These are phyloP conservation scores for Saccharomycopsis sp. DNA, from an alignment of 805 yeast species.

Conservation along the genomic window DNA sequence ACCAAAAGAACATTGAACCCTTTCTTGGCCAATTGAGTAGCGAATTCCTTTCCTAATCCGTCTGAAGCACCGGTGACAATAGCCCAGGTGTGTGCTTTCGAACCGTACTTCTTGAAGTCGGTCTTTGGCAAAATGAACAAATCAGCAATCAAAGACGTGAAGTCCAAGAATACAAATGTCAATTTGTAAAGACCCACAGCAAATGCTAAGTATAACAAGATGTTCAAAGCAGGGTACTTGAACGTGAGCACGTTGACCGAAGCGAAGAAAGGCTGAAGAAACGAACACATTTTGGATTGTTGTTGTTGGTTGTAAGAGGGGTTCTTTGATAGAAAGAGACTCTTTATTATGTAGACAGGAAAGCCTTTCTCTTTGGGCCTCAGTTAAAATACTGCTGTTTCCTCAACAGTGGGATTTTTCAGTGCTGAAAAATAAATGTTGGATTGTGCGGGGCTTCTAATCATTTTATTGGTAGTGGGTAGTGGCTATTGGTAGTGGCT, in stretches of 20 bases:
- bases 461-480: no score
- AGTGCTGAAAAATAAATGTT: not conserved
- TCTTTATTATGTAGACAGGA: no score
- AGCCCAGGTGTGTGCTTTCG: constrained; percentile 68
- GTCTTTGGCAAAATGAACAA: constrained; percentile 57
- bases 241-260: constrained; percentile 3
- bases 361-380: no score
- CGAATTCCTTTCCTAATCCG: constrained; percentile 92
- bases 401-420: not conserved
- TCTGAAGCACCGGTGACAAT: constrained; percentile 96
- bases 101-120: constrained; percentile 65
- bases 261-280: not conserved
- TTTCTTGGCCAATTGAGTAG: constrained; percentile 73
- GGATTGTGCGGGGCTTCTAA: not conserved
- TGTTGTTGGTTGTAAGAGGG: not conserved
- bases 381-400: no score
- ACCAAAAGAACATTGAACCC: constrained; percentile 82
- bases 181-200: constrained; percentile 60
- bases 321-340: no score
- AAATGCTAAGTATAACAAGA: constrained; percentile 30
- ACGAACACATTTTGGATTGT: not conserved
- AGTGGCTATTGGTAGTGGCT: no score
- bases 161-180: constrained; percentile 44
- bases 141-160: constrained; percentile 50
- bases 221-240: constrained; percentile 9